A percentile compares a stretch with the other conserved stretches of the same genome.
These are phyloP conservation scores for Aspergillus pseudonomiae DNA, from an alignment of 2,329 filamentous ascomycete species.

Conservation along the genomic window DNA sequence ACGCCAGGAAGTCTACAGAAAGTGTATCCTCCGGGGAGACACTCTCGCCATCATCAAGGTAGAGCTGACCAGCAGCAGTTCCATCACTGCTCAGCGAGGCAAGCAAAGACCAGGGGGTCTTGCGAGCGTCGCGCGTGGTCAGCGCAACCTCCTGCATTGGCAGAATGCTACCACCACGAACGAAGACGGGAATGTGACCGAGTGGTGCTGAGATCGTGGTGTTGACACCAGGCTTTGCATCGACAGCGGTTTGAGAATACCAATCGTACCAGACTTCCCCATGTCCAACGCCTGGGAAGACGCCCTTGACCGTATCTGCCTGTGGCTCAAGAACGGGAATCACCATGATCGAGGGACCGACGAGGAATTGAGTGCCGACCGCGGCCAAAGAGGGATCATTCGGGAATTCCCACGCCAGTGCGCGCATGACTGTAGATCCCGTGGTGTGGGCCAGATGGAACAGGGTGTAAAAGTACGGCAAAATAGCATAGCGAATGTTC, in stretches of 20 bases:
- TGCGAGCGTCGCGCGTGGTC: constrained; percentile 66
- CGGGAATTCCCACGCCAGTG: constrained; percentile 74
- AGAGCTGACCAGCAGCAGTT: constrained; percentile 63
- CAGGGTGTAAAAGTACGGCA: constrained; percentile 77
- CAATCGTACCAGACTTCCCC: constrained; percentile 76
- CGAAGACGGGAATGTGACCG: constrained; percentile 70
- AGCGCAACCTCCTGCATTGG: constrained; percentile 69
- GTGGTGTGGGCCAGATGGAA: constrained; percentile 68
- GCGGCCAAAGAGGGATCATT: constrained; percentile 67
- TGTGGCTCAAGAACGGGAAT: constrained; percentile 66
- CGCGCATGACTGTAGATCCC: constrained; percentile 72
- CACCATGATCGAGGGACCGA: constrained; percentile 67
- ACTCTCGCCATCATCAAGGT: constrained; percentile 76
- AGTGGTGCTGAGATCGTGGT: constrained; percentile 64
- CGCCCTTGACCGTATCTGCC: constrained; percentile 64
- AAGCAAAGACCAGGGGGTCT: constrained; percentile 69
- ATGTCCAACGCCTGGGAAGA: constrained; percentile 67
- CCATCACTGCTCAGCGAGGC: constrained; percentile 61
- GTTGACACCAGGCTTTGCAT: constrained; percentile 57
- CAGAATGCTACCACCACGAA: constrained; percentile 69
- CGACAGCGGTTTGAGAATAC: constrained; percentile 67
- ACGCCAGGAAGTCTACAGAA: constrained; percentile 48
- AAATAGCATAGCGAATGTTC: constrained; percentile 68
- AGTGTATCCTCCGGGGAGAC: constrained; percentile 59
- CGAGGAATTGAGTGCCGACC: constrained; percentile 72